Percentiles rank a stretch among this genome's conserved stretches.
These are phyloP conservation scores for Symbiotaphrina buchneri DNA, from an alignment of 495 filamentous ascomycete species.

Conservation along the genomic window DNA sequence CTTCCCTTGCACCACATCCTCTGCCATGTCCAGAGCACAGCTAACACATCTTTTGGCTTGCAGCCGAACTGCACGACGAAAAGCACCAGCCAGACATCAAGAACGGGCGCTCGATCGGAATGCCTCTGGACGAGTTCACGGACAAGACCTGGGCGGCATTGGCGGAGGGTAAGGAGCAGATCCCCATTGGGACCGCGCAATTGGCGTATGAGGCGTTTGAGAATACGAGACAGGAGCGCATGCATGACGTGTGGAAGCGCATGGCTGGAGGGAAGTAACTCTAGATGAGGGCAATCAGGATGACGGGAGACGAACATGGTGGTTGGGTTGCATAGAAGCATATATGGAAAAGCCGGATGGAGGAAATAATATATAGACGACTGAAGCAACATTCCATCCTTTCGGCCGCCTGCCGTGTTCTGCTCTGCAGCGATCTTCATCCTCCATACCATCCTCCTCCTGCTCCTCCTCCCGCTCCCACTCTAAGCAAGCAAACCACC, in stretches of 20 bases:
- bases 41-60: neutral
- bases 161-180: conserved; percentile 22
- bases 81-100: conserved; percentile 12
- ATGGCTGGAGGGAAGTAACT: neutral
- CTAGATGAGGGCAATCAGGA: neutral
- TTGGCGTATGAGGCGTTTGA: neutral
- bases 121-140: conserved; percentile 35
- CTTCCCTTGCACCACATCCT: neutral
- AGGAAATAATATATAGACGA: too few relatives aligned
- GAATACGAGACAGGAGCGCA: neutral
- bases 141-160: conserved; percentile 31
- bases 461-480: neutral
- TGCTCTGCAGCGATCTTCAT: too few relatives aligned
- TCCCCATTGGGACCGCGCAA: conserved; percentile 10
- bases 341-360: too few relatives aligned
- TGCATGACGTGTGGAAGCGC: neutral
- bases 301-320: too few relatives aligned
- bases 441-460: neutral
- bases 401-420: too few relatives aligned
- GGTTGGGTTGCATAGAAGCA: too few relatives aligned
- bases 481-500: too few relatives aligned
- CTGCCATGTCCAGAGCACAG: neutral
- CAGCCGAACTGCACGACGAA: conserved; percentile 21
- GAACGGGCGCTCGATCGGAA: conserved; percentile 23
- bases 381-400: too few relatives aligned